phyloP scores from a whole-genome alignment of 2,329 filamentous ascomycete genomes.

The Xylariaceae sp. region DNA sequence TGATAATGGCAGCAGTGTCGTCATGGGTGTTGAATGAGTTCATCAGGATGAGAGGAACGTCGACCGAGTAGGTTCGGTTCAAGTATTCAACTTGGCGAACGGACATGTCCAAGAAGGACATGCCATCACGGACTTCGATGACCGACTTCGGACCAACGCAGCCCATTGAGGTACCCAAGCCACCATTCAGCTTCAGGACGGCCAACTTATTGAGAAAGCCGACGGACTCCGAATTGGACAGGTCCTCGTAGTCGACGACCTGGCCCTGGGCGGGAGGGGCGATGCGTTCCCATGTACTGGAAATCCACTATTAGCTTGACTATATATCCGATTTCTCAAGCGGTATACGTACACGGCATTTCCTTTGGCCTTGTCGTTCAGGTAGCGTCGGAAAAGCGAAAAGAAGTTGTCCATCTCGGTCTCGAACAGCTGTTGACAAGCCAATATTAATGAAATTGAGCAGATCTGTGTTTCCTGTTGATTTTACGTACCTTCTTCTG shows the following conservation, averaged over 20 bases:
- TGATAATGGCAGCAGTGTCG: slow-evolving; percentile 98
- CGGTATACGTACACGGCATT: slow-evolving; percentile 68
- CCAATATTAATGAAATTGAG: not conserved
- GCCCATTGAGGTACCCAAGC: slow-evolving; percentile 98
- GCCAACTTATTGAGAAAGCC: slow-evolving; percentile 96
- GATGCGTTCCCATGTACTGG: slow-evolving; percentile 93
- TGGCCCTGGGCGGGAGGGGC: slow-evolving; percentile 87
- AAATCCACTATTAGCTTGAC: slow-evolving; percentile 13
- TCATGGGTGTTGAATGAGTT: slow-evolving; percentile 99
- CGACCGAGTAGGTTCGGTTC: slow-evolving; percentile 95
- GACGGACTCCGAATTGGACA: slow-evolving; percentile 85
- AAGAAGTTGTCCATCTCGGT: slow-evolving; percentile 99
- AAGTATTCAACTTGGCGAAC: slow-evolving; percentile 99
- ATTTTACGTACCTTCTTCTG: slow-evolving; percentile 68
- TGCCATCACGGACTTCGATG: slow-evolving; percentile 98
- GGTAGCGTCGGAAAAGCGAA: slow-evolving; percentile 92
- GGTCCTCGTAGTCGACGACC: slow-evolving; percentile 90
- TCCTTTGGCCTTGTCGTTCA: slow-evolving; percentile 99
- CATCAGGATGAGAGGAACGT: slow-evolving; percentile 98
- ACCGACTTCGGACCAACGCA: slow-evolving; percentile 99
- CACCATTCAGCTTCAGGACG: slow-evolving; percentile 98
- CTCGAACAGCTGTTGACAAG: slow-evolving; percentile 70
- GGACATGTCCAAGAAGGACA: slow-evolving; percentile 98
- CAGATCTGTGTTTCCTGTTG: too few species aligned
- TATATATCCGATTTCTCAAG: slow-evolving; percentile 1